Conservation (phyloP, 2,329 filamentous ascomycete species). For the Penicillium freii region DNA sequence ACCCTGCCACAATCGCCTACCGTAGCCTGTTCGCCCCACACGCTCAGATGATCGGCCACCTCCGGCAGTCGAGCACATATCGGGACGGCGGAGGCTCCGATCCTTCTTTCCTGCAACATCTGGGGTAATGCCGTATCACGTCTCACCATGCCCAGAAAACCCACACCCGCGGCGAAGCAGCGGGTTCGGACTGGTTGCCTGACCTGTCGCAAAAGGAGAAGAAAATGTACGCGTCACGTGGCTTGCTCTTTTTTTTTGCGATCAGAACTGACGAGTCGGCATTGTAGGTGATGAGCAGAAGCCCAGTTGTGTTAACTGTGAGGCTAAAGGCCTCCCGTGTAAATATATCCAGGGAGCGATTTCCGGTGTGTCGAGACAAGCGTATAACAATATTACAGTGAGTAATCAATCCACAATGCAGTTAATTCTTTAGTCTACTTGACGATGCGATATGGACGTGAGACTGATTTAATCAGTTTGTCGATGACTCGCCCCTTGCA, state of each 20-base stretch:
- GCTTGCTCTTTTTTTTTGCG: not conserved
- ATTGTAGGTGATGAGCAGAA: constrained; percentile 26
- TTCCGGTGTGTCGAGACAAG: constrained; percentile 3
- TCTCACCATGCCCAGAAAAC: constrained; percentile 22
- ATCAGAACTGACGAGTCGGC: not conserved
- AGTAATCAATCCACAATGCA: not conserved
- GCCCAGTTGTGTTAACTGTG: constrained; percentile 26
- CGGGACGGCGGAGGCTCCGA: constrained; percentile 19
- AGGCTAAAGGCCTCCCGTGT: constrained; percentile 24
- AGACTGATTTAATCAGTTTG: constrained; percentile 13
- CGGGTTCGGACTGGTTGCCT: constrained; percentile 28
- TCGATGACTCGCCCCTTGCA: constrained; percentile 21
- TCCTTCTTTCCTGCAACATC: constrained; percentile 13
- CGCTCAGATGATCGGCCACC: constrained; percentile 7
- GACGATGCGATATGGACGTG: not conserved
- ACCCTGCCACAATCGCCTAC: not conserved
- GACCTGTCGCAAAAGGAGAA: constrained; percentile 26
- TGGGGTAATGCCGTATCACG: constrained; percentile 10
- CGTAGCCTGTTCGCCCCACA: not conserved
- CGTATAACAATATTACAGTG: constrained; percentile 22
- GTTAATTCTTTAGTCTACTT: not conserved
- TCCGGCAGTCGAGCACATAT: constrained; percentile 11
- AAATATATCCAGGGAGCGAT: constrained; percentile 18
- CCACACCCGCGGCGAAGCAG: constrained; percentile 26
- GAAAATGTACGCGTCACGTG: constrained; percentile 24